Base-by-base conservation (phyloP, 805 yeast genomes). In the Barnettozyma salicaria region DNA sequence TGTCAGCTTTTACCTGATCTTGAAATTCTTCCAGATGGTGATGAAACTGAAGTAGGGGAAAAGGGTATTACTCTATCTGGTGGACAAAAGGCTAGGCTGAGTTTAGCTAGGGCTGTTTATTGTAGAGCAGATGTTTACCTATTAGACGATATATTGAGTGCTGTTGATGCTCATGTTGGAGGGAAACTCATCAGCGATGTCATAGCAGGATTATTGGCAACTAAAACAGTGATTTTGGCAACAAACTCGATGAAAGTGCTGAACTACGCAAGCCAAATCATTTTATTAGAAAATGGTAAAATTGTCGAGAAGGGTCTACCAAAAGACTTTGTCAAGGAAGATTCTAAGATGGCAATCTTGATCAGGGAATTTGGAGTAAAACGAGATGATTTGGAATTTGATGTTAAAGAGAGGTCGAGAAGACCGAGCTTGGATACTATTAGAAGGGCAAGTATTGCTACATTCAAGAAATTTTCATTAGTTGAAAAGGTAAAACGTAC, bases 151-250 rank as follows among this genome's bases (percentile, higher is more conserved):
- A 85, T 95, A 8, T 70, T 92, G 42, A 82, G 95, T 57, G 98
- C 98, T 19, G 98, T 92, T 28, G 98, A 92, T 61, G 96, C 88
- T 49, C 98, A 92, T 58, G 98, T 92, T 45, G 89, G 96, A 8
- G 78, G 75, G 47, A 95, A 87, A 54, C 67, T 92, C 49, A 78
- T 84, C 47, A 79, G 78, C 47, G 79, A 83, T 53, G 96, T 89
- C 13, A 67, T 89, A 37, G 92, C 96, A 13, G 97, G 97, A 41
- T 64, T 89, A 44, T 65, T 89, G 48, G 74, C 75, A 25, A 54
- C 83, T 19, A 87, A 86, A 60, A 75, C 92, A 48, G 79, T 77
- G 49, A 65, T 89, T 25, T 68, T 89, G 55, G 90, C 95, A 12
- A 89, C 97, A 6, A 89, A 89, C 63, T 80, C 85, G 38, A 80